Conservation (phyloP, 805 yeast species). For the Lipomyces sp. region DNA sequence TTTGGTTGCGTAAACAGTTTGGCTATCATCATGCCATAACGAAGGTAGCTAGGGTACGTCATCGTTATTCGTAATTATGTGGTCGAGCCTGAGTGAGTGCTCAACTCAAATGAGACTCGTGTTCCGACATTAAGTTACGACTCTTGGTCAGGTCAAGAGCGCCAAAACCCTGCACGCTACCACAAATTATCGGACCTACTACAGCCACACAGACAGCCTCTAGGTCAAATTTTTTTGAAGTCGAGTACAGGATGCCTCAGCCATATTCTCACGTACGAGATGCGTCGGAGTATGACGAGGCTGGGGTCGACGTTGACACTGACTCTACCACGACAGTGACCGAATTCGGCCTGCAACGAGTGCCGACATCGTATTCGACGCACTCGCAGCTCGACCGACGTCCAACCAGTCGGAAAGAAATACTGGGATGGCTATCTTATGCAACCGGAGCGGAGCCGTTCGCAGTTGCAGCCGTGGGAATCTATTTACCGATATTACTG, state of each 20-base stretch:
- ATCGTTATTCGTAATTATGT: too few species aligned
- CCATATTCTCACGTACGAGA: background rate
- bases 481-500: conserved; percentile 72
- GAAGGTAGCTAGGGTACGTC: too few species aligned
- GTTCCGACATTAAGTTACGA: too few species aligned
- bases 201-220: too few species aligned
- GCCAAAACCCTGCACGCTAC: too few species aligned
- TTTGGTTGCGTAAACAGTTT: too few species aligned
- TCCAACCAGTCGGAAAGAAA: conserved; percentile 50
- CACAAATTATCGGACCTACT: too few species aligned
- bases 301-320: background rate
- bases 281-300: conserved; percentile 1
- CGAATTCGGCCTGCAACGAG: conserved; percentile 22
- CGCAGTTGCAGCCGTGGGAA: conserved; percentile 76
- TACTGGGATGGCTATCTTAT: conserved; percentile 63
- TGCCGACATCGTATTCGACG: conserved; percentile 31
- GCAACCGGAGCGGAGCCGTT: conserved; percentile 82
- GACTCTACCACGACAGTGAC: background rate
- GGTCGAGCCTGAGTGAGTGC: too few species aligned
- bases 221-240: too few species aligned
- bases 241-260: background rate
- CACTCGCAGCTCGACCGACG: conserved; percentile 34
- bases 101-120: too few species aligned
- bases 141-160: too few species aligned
- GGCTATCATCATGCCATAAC: too few species aligned